These are phyloP conservation scores for Cadophora malorum DNA, from an alignment of 2,329 filamentous ascomycete species.

Conservation along the genomic window DNA sequence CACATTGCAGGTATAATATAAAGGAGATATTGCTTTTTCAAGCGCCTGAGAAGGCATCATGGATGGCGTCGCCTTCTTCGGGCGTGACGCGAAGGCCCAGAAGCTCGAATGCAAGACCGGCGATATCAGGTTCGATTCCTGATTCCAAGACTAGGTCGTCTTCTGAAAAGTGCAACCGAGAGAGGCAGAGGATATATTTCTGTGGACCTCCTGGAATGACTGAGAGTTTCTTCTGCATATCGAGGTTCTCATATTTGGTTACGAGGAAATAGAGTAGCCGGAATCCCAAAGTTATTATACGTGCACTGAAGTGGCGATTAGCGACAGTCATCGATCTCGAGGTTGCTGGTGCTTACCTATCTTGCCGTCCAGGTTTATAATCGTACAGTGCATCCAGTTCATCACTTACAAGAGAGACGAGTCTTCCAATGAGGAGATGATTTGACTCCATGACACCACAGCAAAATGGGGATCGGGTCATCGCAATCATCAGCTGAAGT, in stretches of 20 bases:
- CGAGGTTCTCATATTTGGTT: slow-evolving; percentile 63
- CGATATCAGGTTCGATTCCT: slow-evolving; percentile 77
- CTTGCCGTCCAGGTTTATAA: slow-evolving; percentile 46
- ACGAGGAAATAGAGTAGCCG: slow-evolving; percentile 67
- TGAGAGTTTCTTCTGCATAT: slow-evolving; percentile 75
- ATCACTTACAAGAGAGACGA: slow-evolving; percentile 78
- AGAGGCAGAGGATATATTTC: slow-evolving; percentile 81
- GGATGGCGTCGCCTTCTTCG: slow-evolving; percentile 70
- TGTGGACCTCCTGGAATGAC: slow-evolving; percentile 76
- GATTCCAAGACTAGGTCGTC: slow-evolving; percentile 80
- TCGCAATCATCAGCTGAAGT: slow-evolving; percentile 62
- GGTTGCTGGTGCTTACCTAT: slow-evolving; percentile 47
- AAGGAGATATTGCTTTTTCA: slow-evolving; percentile 13
- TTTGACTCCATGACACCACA: slow-evolving; percentile 71
- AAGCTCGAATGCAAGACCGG: slow-evolving; percentile 81
- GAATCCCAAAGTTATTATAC: slow-evolving; percentile 64
- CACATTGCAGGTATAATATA: neutral
- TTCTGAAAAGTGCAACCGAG: slow-evolving; percentile 81
- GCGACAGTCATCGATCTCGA: slow-evolving; percentile 11
- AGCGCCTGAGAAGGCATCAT: slow-evolving; percentile 40
- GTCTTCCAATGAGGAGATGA: slow-evolving; percentile 71
- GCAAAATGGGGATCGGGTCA: slow-evolving; percentile 68
- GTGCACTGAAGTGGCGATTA: slow-evolving; percentile 40
- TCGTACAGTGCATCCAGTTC: slow-evolving; percentile 68
- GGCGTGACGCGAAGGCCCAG: slow-evolving; percentile 82